phyloP scores from a whole-genome alignment of 331 rosid genomes.

The Stylosanthes scabra region DNA sequence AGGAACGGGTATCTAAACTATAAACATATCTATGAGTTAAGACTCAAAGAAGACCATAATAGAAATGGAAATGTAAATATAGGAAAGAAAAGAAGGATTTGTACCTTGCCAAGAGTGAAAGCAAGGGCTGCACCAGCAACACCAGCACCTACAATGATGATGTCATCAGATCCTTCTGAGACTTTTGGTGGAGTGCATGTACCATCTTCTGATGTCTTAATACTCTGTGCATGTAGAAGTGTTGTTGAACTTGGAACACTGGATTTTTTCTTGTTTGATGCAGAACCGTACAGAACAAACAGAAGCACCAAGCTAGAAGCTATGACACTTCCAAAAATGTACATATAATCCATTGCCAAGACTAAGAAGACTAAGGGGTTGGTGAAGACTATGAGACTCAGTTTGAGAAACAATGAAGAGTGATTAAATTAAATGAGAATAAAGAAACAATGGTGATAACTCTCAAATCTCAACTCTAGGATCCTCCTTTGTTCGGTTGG shows the following conservation, averaged over 20 bases:
- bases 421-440: not conserved
- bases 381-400: constrained; percentile 1
- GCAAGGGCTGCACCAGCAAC: constrained; percentile 92
- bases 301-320: constrained; percentile 50
- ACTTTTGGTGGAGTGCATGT: constrained; percentile 20
- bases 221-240: constrained; percentile 2
- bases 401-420: not conserved
- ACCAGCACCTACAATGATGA: constrained; percentile 79
- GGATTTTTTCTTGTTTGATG: constrained; percentile 47
- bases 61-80: not conserved
- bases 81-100: not conserved
- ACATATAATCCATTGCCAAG: constrained; percentile 54
- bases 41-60: not conserved
- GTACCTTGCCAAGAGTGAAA: constrained; percentile 75
- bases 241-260: constrained; percentile 15
- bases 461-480: not conserved
- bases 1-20: too few species aligned
- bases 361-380: not conserved
- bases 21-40: not conserved
- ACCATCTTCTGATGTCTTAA: constrained; percentile 35
- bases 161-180: constrained; percentile 35
- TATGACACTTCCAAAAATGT: constrained; percentile 47
- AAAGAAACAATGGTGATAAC: not conserved
- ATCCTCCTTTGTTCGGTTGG: not conserved
- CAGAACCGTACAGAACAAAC: constrained; percentile 39